These are phyloP conservation scores for Inga oerstediana DNA, from an alignment of 306 rosid species.

Conservation along the genomic window DNA sequence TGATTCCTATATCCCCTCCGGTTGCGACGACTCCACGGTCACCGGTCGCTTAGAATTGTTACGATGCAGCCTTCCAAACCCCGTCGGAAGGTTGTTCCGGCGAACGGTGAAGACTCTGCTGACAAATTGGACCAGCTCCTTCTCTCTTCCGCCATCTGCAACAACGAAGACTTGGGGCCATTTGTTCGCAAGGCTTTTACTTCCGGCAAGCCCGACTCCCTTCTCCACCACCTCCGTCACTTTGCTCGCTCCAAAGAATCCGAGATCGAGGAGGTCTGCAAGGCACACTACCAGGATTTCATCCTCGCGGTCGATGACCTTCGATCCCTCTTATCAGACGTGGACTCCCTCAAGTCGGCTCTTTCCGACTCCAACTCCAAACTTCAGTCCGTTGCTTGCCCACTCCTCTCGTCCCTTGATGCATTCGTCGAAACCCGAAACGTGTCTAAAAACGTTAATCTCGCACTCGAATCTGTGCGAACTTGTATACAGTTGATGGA, in stretches of 20 bases:
- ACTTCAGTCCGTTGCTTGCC: constrained; percentile 81
- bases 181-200: constrained; percentile 83
- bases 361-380: constrained; percentile 87
- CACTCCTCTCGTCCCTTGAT: constrained; percentile 86
- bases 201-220: constrained; percentile 88
- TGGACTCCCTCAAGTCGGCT: constrained; percentile 87
- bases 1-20: constrained; percentile 54
- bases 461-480: constrained; percentile 71
- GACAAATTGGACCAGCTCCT: constrained; percentile 87
- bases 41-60: not conserved
- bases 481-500: constrained; percentile 59
- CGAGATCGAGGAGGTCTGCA: constrained; percentile 97
- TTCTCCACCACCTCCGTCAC: constrained; percentile 91
- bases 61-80: constrained; percentile 64
- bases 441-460: constrained; percentile 71
- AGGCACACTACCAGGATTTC: constrained; percentile 98
- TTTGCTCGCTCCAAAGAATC: constrained; percentile 90
- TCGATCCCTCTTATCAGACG: constrained; percentile 95
- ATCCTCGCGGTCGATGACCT: constrained; percentile 97
- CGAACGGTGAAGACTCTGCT: constrained; percentile 67
- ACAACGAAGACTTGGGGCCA: constrained; percentile 95
- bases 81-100: constrained; percentile 81
- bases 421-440: constrained; percentile 82
- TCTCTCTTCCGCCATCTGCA: constrained; percentile 84
- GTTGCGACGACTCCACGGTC: constrained; percentile 31